Evolutionary conservation across 2,329 filamentous ascomycete genomes (phyloP).

Genomic region (Fusarium sp.): DNA sequence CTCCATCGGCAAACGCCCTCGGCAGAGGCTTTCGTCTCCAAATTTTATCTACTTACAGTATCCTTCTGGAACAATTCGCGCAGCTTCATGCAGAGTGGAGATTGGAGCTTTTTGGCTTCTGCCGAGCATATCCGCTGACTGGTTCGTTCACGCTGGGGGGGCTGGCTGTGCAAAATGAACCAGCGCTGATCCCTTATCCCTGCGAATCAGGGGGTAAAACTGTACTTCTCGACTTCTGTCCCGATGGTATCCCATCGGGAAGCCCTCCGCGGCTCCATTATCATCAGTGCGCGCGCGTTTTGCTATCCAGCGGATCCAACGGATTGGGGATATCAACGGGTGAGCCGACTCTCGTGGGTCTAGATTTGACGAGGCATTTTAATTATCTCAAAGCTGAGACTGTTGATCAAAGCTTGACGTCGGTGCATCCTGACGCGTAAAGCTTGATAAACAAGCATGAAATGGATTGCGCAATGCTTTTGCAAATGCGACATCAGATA

Average conservation of each 20-base stretch:
- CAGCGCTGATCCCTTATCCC: background rate
- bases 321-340: background rate
- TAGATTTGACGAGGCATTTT: conserved; percentile 3
- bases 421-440: background rate
- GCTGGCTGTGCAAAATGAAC: background rate
- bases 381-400: background rate
- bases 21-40: conserved; percentile 9
- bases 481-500: conserved; percentile 1
- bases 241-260: conserved; percentile 20
- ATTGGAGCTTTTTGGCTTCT: background rate
- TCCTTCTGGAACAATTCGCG: conserved; percentile 24
- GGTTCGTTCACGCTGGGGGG: background rate
- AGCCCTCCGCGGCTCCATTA: conserved; percentile 8
- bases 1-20: background rate
- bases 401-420: background rate
- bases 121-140: background rate
- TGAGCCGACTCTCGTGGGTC: background rate
- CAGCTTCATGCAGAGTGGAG: background rate
- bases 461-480: background rate
- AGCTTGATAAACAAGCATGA: background rate
- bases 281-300: background rate
- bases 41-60: conserved; percentile 2
- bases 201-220: background rate
- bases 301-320: too few relatives aligned
- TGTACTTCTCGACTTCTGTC: background rate